Percentiles rank a stretch among this genome's conserved stretches.
Evolutionary conservation across 2,329 filamentous ascomycete genomes (phyloP).

Genomic region (Paecilomyces variotii): DNA sequence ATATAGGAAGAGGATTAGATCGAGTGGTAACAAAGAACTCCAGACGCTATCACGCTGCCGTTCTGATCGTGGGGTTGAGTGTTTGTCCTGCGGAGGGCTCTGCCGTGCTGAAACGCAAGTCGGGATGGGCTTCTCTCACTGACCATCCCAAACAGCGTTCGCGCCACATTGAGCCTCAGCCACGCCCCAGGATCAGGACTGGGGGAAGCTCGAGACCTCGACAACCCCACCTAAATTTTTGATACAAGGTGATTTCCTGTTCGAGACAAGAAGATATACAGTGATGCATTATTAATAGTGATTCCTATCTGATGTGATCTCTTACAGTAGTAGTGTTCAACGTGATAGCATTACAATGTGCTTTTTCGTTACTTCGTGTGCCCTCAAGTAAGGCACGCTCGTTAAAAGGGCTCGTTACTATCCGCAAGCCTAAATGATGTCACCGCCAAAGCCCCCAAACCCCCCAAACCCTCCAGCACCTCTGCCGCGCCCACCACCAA

Average conservation of each 20-base stretch:
- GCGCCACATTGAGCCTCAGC: constrained; percentile 3
- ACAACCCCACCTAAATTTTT: background rate
- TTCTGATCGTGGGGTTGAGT: constrained; percentile 8
- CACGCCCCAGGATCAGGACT: background rate
- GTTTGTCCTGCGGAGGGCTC: constrained; percentile 8
- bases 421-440: constrained; percentile 28
- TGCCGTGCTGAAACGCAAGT: background rate
- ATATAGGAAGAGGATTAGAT: background rate
- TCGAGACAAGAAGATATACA: background rate
- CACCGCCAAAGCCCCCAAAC: constrained; percentile 47
- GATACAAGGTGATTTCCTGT: background rate
- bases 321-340: background rate
- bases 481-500: constrained; percentile 11
- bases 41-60: constrained; percentile 6
- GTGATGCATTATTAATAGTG: background rate
- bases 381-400: background rate
- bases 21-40: constrained; percentile 11
- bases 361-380: background rate
- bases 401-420: background rate
- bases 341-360: background rate
- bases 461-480: constrained; percentile 42
- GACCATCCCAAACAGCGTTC: background rate
- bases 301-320: background rate
- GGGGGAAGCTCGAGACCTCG: background rate
- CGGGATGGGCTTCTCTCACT: background rate